Evolutionary conservation across 2,329 filamentous ascomycete species (phyloP), one percentile per base, ranked within the genome.

Genomic region (Sporothrix inflata): DNA sequence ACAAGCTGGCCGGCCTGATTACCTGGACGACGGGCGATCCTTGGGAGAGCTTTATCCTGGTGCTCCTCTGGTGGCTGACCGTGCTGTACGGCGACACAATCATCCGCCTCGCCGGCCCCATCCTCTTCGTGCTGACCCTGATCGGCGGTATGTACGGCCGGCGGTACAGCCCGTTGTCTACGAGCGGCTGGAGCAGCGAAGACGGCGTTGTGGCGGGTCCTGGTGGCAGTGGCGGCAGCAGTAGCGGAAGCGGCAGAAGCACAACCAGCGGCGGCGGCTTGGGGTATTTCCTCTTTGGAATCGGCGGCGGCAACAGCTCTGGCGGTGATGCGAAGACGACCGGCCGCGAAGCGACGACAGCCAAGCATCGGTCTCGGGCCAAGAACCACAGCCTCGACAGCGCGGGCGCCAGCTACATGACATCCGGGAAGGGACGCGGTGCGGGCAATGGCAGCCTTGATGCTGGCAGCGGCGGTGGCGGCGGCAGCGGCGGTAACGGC

Each of bases 21-120:
- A 97, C 93, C 83, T 99, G 96, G 96, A 97, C 94, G 9, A 94
- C 92, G 0, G 92, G 89, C 51, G 96, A 99, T 79, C 90, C 94
- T 0, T 99, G 95, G 95, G 94, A 98, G 85, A 98, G 94, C 85
- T 99, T 98, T 79, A 85, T 99, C 74, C 81, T 99, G 42, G 87
- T 99, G 3, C 90, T 90, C 21, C 86, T 84, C 42, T 99, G 97
- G 79, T 99, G 96, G 96, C 92, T 90, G 3, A 82, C 90, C 12
- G 91, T 93, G 16, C 85, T 98, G 24, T 98, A 98, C 80, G 94
- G 94, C 65, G 94, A 97, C 83, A 84, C 88, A 24, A 85, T 97
- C n/a, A 85, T 97, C 75, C 88, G 92, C 76, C 91, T 90, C 81
- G 91, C 92, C 0, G 96, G 94, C 0, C 96, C 96, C 3, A 85